Evolutionary conservation across 352 stramenopile species (phyloP).

Genomic region (Blastocystis hominis): DNA sequence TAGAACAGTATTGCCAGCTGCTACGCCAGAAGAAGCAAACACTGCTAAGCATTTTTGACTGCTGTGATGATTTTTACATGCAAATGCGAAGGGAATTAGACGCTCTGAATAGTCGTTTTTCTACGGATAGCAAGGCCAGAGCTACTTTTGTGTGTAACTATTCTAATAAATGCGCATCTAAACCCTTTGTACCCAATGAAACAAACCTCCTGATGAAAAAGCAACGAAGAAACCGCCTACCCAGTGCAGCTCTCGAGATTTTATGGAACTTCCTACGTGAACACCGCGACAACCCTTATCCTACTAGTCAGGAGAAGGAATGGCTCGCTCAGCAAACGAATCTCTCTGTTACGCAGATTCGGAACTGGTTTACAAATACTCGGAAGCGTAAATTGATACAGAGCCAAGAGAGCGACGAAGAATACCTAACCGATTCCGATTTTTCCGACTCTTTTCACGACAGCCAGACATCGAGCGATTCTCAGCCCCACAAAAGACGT

Average conservation of each 20-base stretch:
- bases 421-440: slow-evolving; percentile 15
- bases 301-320: slow-evolving; percentile 33
- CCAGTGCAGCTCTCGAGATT: not conserved
- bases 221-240: slow-evolving; percentile 15
- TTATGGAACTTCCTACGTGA: slow-evolving; percentile 14
- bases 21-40: not conserved
- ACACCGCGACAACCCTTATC: slow-evolving; percentile 36
- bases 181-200: not conserved
- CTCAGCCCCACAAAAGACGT: not conserved
- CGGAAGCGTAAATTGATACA: slow-evolving; percentile 29
- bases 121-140: not conserved
- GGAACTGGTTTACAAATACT: slow-evolving; percentile 54
- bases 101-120: not conserved
- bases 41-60: slow-evolving; percentile 35
- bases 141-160: not conserved
- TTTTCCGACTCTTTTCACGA: not conserved
- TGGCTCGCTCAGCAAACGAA: slow-evolving; percentile 5
- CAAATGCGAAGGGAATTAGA: slow-evolving; percentile 20
- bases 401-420: slow-evolving; percentile 41
- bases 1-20: not conserved
- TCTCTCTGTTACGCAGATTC: slow-evolving; percentile 39
- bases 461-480: not conserved
- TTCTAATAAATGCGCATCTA: not conserved
- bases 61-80: slow-evolving; percentile 21
- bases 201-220: not conserved